phyloP scores from a whole-genome alignment of 768 basidiomycete genomes.

The Amanita subjunquillea region DNA sequence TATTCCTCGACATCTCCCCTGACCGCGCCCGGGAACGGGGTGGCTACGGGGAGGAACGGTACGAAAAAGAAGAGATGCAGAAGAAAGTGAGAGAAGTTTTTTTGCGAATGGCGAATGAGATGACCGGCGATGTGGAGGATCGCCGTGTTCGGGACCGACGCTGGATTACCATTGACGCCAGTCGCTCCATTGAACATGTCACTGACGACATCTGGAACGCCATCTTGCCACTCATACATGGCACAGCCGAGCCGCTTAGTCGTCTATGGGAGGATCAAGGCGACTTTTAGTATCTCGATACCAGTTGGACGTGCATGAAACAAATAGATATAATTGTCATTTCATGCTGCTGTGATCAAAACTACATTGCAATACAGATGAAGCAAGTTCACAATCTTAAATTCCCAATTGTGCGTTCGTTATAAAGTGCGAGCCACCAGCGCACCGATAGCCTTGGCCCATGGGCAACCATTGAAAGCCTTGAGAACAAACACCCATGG shows the following conservation, averaged over 20 bases:
- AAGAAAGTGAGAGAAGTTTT: constrained; percentile 52
- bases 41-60: constrained; percentile 81
- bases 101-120: constrained; percentile 42
- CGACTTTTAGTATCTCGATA: neutral
- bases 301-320: neutral
- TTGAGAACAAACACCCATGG: constrained; percentile 36
- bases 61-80: constrained; percentile 77
- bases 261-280: constrained; percentile 1
- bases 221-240: neutral
- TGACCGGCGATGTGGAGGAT: constrained; percentile 10
- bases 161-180: constrained; percentile 6
- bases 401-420: constrained; percentile 10
- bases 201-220: constrained; percentile 3
- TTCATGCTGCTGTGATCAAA: too few species aligned
- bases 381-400: neutral
- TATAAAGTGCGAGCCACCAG: constrained; percentile 17
- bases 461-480: constrained; percentile 16
- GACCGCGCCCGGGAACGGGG: constrained; percentile 58
- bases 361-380: neutral
- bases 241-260: neutral
- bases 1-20: constrained; percentile 80
- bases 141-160: neutral
- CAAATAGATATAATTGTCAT: too few species aligned
- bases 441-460: constrained; percentile 16
- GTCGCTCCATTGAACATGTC: neutral